phyloP scores from a whole-genome alignment of 306 rosid species.

The Phaseolus lunatus region DNA sequence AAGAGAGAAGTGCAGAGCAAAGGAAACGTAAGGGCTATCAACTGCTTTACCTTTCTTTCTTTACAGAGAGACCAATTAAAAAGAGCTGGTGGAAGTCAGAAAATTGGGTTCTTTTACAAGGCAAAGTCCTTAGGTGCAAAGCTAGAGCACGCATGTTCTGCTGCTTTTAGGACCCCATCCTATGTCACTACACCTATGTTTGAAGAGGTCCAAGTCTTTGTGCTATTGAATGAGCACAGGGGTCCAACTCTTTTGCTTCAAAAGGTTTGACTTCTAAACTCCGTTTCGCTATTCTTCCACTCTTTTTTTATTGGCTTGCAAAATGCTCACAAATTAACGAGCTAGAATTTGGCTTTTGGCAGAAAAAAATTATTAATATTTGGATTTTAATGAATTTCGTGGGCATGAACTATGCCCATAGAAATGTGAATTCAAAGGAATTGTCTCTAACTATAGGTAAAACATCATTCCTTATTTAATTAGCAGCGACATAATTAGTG shows the following conservation, averaged over 20 bases:
- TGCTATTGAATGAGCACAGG: conserved; percentile 39
- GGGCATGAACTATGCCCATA: conserved; percentile 27
- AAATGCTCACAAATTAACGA: conserved; percentile 8
- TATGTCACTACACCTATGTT: conserved; percentile 41
- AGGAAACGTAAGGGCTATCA: conserved; percentile 50
- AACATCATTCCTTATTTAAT: conserved; percentile 27
- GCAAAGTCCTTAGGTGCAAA: conserved; percentile 58
- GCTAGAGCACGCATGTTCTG: conserved; percentile 67
- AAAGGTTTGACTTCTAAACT: conserved; percentile 75
- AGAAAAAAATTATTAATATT: conserved; percentile 2
- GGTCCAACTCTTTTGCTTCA: conserved; percentile 59
- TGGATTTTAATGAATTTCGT: background rate
- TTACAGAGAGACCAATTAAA: conserved; percentile 54
- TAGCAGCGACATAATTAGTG: background rate
- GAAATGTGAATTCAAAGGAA: conserved; percentile 4
- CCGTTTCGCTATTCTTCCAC: conserved; percentile 49
- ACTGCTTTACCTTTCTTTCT: conserved; percentile 47
- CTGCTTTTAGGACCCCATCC: conserved; percentile 55
- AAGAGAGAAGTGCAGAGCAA: conserved; percentile 43
- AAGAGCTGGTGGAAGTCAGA: conserved; percentile 54
- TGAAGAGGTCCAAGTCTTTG: conserved; percentile 56
- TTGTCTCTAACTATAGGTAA: conserved; percentile 19
- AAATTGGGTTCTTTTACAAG: conserved; percentile 70
- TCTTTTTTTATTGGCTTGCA: conserved; percentile 30
- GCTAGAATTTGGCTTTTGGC: conserved; percentile 21